A percentile compares a stretch with the other conserved stretches of the same genome.
Conservation (phyloP, 352 stramenopile genomes). For the Pythium vanterpoolii region DNA sequence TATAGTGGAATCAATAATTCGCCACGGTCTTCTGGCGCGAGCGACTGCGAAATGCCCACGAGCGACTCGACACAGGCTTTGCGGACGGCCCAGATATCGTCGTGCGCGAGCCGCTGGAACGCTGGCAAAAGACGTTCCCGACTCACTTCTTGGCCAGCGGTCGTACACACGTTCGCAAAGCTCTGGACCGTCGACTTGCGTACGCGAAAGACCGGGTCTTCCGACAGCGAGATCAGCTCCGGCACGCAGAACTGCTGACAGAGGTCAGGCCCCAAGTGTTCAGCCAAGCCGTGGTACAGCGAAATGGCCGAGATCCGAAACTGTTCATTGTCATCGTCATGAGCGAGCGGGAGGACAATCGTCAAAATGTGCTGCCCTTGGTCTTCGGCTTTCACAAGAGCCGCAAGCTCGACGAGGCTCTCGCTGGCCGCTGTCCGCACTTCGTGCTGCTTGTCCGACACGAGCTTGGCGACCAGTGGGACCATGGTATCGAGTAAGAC, state of each 20-base stretch:
- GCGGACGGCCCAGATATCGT: conserved; percentile 94
- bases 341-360: conserved; percentile 90
- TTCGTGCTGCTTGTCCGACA: conserved; percentile 87
- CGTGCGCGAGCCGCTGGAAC: conserved; percentile 88
- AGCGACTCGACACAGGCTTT: conserved; percentile 92
- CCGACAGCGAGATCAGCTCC: conserved; percentile 88
- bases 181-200: conserved; percentile 90
- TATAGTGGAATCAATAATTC: conserved; percentile 88
- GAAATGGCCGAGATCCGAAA: conserved; percentile 91
- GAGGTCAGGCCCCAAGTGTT: conserved; percentile 84
- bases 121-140: conserved; percentile 86
- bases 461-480: conserved; percentile 62
- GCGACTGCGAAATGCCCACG: conserved; percentile 81
- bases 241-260: conserved; percentile 93
- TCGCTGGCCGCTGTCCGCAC: conserved; percentile 86
- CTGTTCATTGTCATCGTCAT: conserved; percentile 91
- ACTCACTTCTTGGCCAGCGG: conserved; percentile 67
- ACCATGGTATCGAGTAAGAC: conserved; percentile 81
- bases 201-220: conserved; percentile 93
- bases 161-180: conserved; percentile 88
- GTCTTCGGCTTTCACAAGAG: conserved; percentile 84
- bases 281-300: conserved; percentile 90
- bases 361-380: conserved; percentile 90
- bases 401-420: conserved; percentile 84
- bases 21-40: conserved; percentile 70